These are phyloP conservation scores for Primulina eburnea DNA, from an alignment of 257 asterid species.

Conservation along the genomic window DNA sequence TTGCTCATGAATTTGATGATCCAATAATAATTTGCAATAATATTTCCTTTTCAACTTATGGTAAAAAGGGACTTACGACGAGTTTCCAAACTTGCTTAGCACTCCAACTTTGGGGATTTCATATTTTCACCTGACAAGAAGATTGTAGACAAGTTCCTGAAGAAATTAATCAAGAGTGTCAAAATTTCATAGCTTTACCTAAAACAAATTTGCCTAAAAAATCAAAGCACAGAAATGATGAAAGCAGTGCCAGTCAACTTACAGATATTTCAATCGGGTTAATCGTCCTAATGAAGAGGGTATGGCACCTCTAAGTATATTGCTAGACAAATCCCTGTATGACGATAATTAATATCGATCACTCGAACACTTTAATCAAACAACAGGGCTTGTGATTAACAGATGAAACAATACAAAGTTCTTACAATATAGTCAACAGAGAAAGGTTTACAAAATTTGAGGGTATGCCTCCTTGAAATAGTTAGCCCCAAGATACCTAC, in stretches of 20 bases:
- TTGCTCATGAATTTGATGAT: not conserved
- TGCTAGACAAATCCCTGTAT: slow-evolving; percentile 87
- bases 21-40: not conserved
- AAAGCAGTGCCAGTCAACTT: slow-evolving; percentile 30
- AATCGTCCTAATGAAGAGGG: slow-evolving; percentile 87
- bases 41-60: not conserved
- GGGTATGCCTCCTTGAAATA: slow-evolving; percentile 93
- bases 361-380: not conserved
- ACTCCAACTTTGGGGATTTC: slow-evolving; percentile 91
- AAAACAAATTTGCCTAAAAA: not conserved
- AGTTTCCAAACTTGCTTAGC: slow-evolving; percentile 70
- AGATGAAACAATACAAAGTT: slow-evolving; percentile 1
- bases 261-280: slow-evolving; percentile 63
- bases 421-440: slow-evolving; percentile 73
- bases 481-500: slow-evolving; percentile 79
- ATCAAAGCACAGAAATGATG: slow-evolving; percentile 3
- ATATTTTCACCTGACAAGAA: slow-evolving; percentile 93
- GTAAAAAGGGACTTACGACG: slow-evolving; percentile 57
- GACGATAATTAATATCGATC: slow-evolving; percentile 7
- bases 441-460: slow-evolving; percentile 81
- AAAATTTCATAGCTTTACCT: slow-evolving; percentile 7
- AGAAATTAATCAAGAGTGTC: not conserved
- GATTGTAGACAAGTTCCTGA: slow-evolving; percentile 84
- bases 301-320: slow-evolving; percentile 80
- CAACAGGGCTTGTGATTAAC: not conserved